These are phyloP conservation scores for Pseudocercospora crystallina DNA, from an alignment of 2,329 filamentous ascomycete genomes.

Conservation along the genomic window DNA sequence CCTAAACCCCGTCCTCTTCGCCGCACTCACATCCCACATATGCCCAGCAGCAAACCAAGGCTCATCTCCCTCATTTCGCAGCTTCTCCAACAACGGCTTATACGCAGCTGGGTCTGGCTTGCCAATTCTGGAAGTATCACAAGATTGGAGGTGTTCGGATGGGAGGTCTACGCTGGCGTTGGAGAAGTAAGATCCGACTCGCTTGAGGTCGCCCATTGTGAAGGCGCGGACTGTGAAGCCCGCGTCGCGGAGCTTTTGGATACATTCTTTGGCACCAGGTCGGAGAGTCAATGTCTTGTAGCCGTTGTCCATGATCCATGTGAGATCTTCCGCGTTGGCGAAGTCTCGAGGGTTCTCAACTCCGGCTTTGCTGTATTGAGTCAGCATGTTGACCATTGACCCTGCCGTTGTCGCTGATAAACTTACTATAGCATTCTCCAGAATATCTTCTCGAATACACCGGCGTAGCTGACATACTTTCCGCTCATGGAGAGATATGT, in stretches of 20 bases:
- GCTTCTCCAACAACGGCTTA: conserved; percentile 41
- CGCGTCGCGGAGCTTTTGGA: conserved; percentile 43
- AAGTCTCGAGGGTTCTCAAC: conserved; percentile 44
- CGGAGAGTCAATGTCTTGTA: conserved; percentile 38
- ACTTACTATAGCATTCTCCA: conserved; percentile 45
- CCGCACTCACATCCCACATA: conserved; percentile 53
- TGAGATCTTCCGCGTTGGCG: conserved; percentile 44
- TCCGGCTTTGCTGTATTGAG: conserved; percentile 37
- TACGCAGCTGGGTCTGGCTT: conserved; percentile 54
- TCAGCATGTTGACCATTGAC: background rate
- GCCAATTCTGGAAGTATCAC: conserved; percentile 48
- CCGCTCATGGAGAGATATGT: conserved; percentile 49
- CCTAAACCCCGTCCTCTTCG: conserved; percentile 51
- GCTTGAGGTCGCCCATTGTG: conserved; percentile 50
- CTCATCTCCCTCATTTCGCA: conserved; percentile 33
- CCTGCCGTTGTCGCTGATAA: no score
- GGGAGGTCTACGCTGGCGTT: conserved; percentile 50
- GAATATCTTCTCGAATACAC: conserved; percentile 48
- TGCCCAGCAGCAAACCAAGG: conserved; percentile 58
- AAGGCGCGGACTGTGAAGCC: conserved; percentile 57
- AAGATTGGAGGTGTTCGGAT: conserved; percentile 52
- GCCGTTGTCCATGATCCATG: conserved; percentile 38
- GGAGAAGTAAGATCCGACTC: conserved; percentile 54
- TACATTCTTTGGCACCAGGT: conserved; percentile 43
- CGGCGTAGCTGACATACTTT: conserved; percentile 43